Base-by-base conservation (phyloP, 257 asterid genomes). In the Verbascum thapsus region DNA sequence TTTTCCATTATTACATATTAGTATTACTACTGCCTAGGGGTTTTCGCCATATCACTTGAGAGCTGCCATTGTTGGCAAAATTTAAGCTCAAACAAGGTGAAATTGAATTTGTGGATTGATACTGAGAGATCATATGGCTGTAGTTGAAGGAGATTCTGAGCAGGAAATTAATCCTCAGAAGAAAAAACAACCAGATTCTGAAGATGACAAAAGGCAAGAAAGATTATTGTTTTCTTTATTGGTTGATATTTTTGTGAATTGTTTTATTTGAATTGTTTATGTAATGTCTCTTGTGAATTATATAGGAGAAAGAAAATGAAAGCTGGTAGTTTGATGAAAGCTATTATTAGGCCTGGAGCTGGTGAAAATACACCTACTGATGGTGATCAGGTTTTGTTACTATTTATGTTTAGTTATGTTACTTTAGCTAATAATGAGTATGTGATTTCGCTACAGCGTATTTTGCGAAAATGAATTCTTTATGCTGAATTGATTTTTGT, bases 271-370 rank as follows among this genome's bases (percentile, higher is more conserved):
- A 45, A 12, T 7, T 59, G 45, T 0, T 15, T 32, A 7, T 40
- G 45, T 19, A 37, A 54, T 30, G 23, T 18, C n/a, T n/a, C n/a
- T 7, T 30, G 5, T 67, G 64, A 20, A 19, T 49, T 61, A 10
- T 76, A 6, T 61, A 94, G 97, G 86, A 87, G 81, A 59, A 77
- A 80, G 81, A 94, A 94, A 74, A 90, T 90, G 69, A 83, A 78
- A 34, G 90, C 99, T 53, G 99, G 95, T 64, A 77, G 92, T 63
- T 81, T 94, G 87, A 90, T 90, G 97, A 94, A 94, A 74, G 99
- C 96, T 62, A 61, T 87, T 81, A 79, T 94, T 23, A 84, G 95
- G 81, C 90, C 96, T 47, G 97, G 99, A 61, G 85, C 79, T 61
- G 97, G 95, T 42, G 91, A 87, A 43, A 72, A 63, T 58, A 76